Conservation (phyloP, 805 yeast species). For the Ascoidea asiatica region DNA sequence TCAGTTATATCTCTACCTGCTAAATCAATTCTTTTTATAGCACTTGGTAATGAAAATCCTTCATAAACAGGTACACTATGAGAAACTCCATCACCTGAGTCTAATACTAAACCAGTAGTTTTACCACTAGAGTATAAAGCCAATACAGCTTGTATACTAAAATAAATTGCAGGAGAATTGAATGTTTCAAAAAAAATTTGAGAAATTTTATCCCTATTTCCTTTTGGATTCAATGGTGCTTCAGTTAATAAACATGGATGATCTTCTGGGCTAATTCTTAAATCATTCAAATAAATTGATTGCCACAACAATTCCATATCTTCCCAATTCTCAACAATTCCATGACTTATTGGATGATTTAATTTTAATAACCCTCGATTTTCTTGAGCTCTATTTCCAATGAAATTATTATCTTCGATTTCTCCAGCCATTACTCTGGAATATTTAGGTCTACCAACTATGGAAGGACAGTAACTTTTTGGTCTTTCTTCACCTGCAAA, state of each 20-base stretch:
- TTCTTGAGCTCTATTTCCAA: constrained; percentile 67
- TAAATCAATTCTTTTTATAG: constrained; percentile 60
- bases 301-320: constrained; percentile 80
- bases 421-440: constrained; percentile 70
- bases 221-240: constrained; percentile 67
- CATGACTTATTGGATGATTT: constrained; percentile 66
- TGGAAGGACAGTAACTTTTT: constrained; percentile 42
- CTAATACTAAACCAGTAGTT: constrained; percentile 83
- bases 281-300: constrained; percentile 42
- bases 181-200: constrained; percentile 62
- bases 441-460: constrained; percentile 75
- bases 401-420: constrained; percentile 48
- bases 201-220: constrained; percentile 45
- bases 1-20: constrained; percentile 85
- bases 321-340: constrained; percentile 69
- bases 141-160: constrained; percentile 65
- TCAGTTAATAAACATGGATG: constrained; percentile 85
- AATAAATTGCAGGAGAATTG: constrained; percentile 63
- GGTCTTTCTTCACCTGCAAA: constrained; percentile 90
- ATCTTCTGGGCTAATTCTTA: constrained; percentile 52
- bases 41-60: constrained; percentile 68
- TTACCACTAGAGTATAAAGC: constrained; percentile 80
- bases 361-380: constrained; percentile 65
- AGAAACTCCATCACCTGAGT: constrained; percentile 88
- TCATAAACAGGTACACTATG: constrained; percentile 83